These are phyloP conservation scores for Dittrichia graveolens DNA, from an alignment of 129 eudicot genomes.

Conservation along the genomic window DNA sequence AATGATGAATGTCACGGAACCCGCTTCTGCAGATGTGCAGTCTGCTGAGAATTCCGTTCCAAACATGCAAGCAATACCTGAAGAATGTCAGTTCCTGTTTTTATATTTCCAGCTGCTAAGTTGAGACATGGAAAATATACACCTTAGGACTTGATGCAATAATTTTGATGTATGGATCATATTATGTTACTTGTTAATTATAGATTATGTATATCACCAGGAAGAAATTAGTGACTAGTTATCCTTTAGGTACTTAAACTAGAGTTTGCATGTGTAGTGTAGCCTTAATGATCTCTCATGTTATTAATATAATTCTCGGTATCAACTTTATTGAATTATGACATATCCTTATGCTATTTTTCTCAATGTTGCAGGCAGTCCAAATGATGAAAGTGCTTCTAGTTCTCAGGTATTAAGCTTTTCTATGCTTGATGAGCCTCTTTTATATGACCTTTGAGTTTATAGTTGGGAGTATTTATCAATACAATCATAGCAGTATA, in stretches of 20 bases:
- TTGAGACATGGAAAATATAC: slow-evolving; percentile 21
- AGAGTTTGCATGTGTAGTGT: background rate
- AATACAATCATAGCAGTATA: background rate
- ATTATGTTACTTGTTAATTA: slow-evolving; percentile 18
- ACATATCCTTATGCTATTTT: slow-evolving; percentile 21
- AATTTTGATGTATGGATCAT: slow-evolving; percentile 20
- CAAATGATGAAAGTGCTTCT: slow-evolving; percentile 49
- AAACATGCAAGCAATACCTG: slow-evolving; percentile 64
- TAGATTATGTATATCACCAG: background rate
- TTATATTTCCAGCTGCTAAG: slow-evolving; percentile 26
- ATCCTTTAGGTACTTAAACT: background rate
- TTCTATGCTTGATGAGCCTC: background rate
- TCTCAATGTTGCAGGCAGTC: slow-evolving; percentile 53
- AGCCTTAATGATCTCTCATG: background rate
- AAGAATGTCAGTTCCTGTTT: slow-evolving; percentile 69
- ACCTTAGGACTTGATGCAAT: slow-evolving; percentile 26
- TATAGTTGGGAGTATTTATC: slow-evolving; percentile 18
- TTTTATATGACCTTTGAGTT: slow-evolving; percentile 12
- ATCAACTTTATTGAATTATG: slow-evolving; percentile 15
- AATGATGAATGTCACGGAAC: slow-evolving; percentile 58
- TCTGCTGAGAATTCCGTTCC: slow-evolving; percentile 53
- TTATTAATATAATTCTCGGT: background rate
- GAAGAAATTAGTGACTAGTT: background rate
- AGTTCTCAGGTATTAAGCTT: slow-evolving; percentile 58
- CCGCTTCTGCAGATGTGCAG: slow-evolving; percentile 43